phyloP scores from a whole-genome alignment of 1,284 basidiomycete species.

The Austroboletus niveus region DNA sequence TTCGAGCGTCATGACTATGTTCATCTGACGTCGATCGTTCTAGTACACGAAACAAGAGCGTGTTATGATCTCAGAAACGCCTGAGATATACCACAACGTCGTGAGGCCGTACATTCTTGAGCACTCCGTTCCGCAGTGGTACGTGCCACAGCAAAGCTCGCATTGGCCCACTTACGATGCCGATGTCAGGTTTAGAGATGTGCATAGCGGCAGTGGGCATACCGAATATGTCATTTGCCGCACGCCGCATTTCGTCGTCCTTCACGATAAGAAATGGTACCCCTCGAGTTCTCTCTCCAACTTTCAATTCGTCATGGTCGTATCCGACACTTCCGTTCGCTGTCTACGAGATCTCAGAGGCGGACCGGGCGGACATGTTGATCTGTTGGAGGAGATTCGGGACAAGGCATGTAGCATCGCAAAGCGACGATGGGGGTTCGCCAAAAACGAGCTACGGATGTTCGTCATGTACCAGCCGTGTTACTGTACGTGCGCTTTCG shows the following conservation, averaged over 20 bases:
- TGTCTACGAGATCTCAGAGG: slow-evolving; percentile 71
- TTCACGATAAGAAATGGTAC: slow-evolving; percentile 97
- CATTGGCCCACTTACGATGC: background rate
- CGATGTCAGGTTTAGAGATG: slow-evolving; percentile 78
- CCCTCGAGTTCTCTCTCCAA: slow-evolving; percentile 54
- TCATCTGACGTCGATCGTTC: background rate
- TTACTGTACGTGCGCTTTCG: slow-evolving; percentile 68
- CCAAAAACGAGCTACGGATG: slow-evolving; percentile 63
- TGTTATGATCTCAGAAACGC: slow-evolving; percentile 79
- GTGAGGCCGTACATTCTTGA: slow-evolving; percentile 78
- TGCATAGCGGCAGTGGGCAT: slow-evolving; percentile 83
- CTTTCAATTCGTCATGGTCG: slow-evolving; percentile 77
- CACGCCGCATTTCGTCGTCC: slow-evolving; percentile 58
- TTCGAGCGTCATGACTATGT: background rate
- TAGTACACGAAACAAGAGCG: slow-evolving; percentile 81
- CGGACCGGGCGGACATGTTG: slow-evolving; percentile 58
- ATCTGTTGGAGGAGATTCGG: slow-evolving; percentile 68
- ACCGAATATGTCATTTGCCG: slow-evolving; percentile 44
- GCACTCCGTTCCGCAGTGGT: slow-evolving; percentile 83
- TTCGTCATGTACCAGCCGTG: slow-evolving; percentile 96
- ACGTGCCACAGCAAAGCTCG: background rate
- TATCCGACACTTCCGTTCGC: slow-evolving; percentile 53
- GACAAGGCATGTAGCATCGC: slow-evolving; percentile 53
- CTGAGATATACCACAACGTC: slow-evolving; percentile 64
- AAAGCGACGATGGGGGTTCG: slow-evolving; percentile 61